phyloP scores from a whole-genome alignment of 1,139 yeast species.

The Arxiozyma slooffiae region DNA sequence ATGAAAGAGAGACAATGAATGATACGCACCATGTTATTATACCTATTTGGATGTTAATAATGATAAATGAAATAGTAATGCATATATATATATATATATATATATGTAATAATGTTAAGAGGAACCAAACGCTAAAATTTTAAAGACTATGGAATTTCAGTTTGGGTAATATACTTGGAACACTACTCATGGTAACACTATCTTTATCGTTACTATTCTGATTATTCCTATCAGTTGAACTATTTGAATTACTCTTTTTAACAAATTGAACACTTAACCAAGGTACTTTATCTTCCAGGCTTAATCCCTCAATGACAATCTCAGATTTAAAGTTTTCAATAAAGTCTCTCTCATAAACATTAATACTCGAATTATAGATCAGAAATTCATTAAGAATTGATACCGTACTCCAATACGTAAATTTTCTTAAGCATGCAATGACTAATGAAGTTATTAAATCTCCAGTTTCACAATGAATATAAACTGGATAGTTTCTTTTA shows the following conservation, averaged over 20 bases:
- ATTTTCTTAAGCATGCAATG: conserved; percentile 74
- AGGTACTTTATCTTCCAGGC: conserved; percentile 23
- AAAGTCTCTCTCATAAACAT: conserved; percentile 71
- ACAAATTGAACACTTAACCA: conserved; percentile 23
- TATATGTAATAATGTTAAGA: not conserved
- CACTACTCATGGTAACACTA: conserved; percentile 8
- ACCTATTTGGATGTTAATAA: too few relatives aligned
- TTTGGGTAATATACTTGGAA: conserved; percentile 19
- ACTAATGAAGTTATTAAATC: conserved; percentile 78
- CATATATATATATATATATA: not conserved
- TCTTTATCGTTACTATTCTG: conserved; percentile 1
- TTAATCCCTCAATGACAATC: conserved; percentile 36
- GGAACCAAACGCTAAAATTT: not conserved
- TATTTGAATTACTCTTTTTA: conserved; percentile 2
- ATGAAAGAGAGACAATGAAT: not conserved
- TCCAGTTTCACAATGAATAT: conserved; percentile 81
- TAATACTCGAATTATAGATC: conserved; percentile 66
- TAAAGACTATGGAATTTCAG: conserved; percentile 22
- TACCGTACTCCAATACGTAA: conserved; percentile 83
- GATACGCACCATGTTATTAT: too few relatives aligned
- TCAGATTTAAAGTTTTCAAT: conserved; percentile 72
- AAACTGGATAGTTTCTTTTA: conserved; percentile 55
- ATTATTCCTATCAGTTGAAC: conserved; percentile 1
- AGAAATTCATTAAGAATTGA: conserved; percentile 81
- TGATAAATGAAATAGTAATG: not conserved